phyloP scores from a whole-genome alignment of 306 rosid species.

The Senna siamea region DNA sequence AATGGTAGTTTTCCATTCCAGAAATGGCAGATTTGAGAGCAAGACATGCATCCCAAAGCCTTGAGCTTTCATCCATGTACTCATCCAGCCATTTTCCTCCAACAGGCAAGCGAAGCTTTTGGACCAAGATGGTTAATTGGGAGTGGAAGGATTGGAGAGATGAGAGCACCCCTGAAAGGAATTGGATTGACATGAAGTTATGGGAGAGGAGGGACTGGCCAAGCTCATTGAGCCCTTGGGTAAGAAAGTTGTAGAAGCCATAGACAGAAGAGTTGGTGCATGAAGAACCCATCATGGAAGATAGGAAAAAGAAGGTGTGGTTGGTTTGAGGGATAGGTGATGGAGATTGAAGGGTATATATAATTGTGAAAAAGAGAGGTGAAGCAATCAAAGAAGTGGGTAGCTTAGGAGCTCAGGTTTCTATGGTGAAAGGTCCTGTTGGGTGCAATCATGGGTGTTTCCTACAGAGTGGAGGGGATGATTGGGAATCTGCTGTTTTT shows the following conservation, averaged over 20 bases:
- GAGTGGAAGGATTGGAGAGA: conserved; percentile 74
- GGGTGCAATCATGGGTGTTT: conserved; percentile 88
- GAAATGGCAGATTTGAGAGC: conserved; percentile 74
- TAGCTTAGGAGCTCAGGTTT: conserved; percentile 57
- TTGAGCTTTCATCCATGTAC: conserved; percentile 89
- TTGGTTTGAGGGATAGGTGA: conserved; percentile 43
- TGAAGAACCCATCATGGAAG: conserved; percentile 68
- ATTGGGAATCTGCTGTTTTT: conserved; percentile 72
- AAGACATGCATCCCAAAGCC: conserved; percentile 83
- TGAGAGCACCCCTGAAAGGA: conserved; percentile 68
- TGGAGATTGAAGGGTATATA: conserved; percentile 57
- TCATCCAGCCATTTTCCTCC: conserved; percentile 94
- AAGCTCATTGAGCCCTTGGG: conserved; percentile 66
- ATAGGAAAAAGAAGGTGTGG: conserved; percentile 17
- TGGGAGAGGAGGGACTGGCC: conserved; percentile 51
- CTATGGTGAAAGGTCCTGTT: conserved; percentile 56
- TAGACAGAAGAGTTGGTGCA: conserved; percentile 69
- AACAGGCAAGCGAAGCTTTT: conserved; percentile 67
- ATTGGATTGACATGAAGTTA: conserved; percentile 74
- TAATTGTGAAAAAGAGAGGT: conserved; percentile 36
- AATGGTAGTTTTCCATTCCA: conserved; percentile 57
- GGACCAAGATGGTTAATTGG: conserved; percentile 67
- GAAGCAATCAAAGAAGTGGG: conserved; percentile 34
- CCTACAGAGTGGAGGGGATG: conserved; percentile 75
- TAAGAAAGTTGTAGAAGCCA: conserved; percentile 79